Evolutionary conservation across 805 yeast genomes (phyloP).

Genomic region (Nakazawaea wyomingensis): DNA sequence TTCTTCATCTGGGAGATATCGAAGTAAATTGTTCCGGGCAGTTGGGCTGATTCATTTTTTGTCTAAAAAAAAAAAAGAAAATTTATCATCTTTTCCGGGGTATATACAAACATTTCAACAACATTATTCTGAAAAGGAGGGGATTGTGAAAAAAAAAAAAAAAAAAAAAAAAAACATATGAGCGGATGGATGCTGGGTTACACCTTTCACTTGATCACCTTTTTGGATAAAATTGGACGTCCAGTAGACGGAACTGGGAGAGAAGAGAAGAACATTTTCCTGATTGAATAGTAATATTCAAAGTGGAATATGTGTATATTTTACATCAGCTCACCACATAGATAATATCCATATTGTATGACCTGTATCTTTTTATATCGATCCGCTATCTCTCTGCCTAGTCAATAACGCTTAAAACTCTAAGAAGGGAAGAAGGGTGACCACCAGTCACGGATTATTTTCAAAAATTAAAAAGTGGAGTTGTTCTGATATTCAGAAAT

Average conservation of each 20-base stretch:
- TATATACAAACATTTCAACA: too few relatives aligned
- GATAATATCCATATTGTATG: too few relatives aligned
- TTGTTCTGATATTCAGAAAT: not conserved
- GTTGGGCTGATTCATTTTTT: not conserved
- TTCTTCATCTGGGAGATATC: not conserved
- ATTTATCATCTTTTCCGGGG: not conserved
- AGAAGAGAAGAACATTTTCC: too few relatives aligned
- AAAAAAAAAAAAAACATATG: not conserved
- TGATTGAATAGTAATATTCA: too few relatives aligned
- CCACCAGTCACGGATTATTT: constrained; percentile 1
- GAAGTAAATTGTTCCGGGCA: not conserved
- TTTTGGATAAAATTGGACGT: too few relatives aligned
- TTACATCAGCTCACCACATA: too few relatives aligned
- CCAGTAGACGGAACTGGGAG: too few relatives aligned
- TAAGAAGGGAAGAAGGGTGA: too few relatives aligned
- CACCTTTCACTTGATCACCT: not conserved
- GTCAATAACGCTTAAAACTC: too few relatives aligned
- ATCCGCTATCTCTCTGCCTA: too few relatives aligned
- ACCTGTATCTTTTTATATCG: too few relatives aligned
- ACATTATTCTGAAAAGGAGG: not conserved
- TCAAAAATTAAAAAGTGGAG: not conserved
- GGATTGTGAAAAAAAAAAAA: not conserved
- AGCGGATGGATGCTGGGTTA: not conserved
- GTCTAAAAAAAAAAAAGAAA: not conserved
- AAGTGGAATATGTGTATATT: too few relatives aligned